phyloP scores from a whole-genome alignment of 768 basidiomycete genomes.

The Suillus occidentalis region DNA sequence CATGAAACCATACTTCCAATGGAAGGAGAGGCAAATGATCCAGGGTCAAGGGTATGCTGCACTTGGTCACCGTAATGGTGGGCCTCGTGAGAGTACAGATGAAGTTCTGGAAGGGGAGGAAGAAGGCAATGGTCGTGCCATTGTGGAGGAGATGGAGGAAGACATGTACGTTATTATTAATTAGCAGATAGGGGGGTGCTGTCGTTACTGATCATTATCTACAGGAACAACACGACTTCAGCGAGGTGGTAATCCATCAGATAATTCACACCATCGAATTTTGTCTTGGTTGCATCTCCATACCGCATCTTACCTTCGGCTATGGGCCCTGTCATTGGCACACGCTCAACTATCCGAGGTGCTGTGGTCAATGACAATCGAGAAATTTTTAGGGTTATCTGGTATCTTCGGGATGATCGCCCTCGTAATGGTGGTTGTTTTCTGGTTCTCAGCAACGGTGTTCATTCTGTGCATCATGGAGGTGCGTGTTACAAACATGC shows the following conservation, averaged over 20 bases:
- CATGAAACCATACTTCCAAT: constrained; percentile 88
- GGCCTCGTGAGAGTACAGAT: constrained; percentile 52
- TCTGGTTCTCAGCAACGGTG: constrained; percentile 85
- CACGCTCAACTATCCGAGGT: constrained; percentile 98
- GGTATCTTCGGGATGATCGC: constrained; percentile 60
- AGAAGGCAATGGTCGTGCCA: constrained; percentile 73
- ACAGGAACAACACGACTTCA: constrained; percentile 86
- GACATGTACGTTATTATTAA: constrained; percentile 61
- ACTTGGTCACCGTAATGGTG: constrained; percentile 57
- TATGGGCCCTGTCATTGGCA: constrained; percentile 97
- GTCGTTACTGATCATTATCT: constrained; percentile 13
- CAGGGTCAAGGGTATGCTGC: constrained; percentile 84
- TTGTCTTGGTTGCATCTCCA: constrained; percentile 99
- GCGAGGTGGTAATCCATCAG: constrained; percentile 96
- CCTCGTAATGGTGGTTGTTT: constrained; percentile 47
- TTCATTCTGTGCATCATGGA: constrained; percentile 91
- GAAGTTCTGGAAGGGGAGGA: constrained; percentile 74
- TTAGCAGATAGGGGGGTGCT: constrained; percentile 8
- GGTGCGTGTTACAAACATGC: constrained; percentile 48
- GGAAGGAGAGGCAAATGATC: constrained; percentile 85
- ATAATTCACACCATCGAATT: constrained; percentile 99
- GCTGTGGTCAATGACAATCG: constrained; percentile 87
- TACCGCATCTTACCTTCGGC: constrained; percentile 88
- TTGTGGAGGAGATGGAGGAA: constrained; percentile 67
- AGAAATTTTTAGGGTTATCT: constrained; percentile 54